These are phyloP conservation scores for Leccinum ochraceum DNA, from an alignment of 768 basidiomycete species.

Conservation along the genomic window DNA sequence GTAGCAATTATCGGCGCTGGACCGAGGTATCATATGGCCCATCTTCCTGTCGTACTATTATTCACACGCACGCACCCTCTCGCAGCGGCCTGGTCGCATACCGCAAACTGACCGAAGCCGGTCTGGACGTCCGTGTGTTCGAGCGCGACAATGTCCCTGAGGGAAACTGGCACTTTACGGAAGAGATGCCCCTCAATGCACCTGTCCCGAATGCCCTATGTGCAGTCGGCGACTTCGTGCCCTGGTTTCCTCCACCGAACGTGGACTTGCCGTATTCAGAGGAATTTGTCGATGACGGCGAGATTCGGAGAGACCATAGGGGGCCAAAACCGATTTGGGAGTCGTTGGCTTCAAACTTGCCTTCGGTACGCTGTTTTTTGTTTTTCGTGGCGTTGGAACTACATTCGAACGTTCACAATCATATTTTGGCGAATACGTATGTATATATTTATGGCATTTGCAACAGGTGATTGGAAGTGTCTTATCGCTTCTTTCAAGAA, in stretches of 20 bases:
- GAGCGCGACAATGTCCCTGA: conserved; percentile 16
- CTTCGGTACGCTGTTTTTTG: conserved; percentile 11
- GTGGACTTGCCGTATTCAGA: conserved; percentile 13
- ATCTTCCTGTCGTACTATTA: neutral
- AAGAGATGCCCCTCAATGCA: conserved; percentile 14
- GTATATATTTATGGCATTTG: neutral
- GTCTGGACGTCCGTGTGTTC: conserved; percentile 19
- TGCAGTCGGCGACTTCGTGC: conserved; percentile 11
- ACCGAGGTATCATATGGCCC: conserved; percentile 8
- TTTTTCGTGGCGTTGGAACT: neutral
- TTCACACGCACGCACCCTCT: neutral
- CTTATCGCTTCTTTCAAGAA: neutral
- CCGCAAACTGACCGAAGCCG: conserved; percentile 15
- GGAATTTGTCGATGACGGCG: conserved; percentile 11
- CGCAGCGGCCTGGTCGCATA: conserved; percentile 16
- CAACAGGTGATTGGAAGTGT: neutral
- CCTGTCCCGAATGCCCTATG: conserved; percentile 11
- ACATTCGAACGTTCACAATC: neutral
- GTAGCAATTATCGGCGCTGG: conserved; percentile 21
- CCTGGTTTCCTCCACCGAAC: conserved; percentile 9
- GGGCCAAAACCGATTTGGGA: conserved; percentile 18
- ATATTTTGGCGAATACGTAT: neutral
- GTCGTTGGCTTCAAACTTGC: conserved; percentile 10
- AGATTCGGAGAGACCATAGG: conserved; percentile 9
- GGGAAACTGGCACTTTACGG: conserved; percentile 20